These are phyloP conservation scores for Metarhizium humberi DNA, from an alignment of 2,329 filamentous ascomycete genomes.

Conservation along the genomic window DNA sequence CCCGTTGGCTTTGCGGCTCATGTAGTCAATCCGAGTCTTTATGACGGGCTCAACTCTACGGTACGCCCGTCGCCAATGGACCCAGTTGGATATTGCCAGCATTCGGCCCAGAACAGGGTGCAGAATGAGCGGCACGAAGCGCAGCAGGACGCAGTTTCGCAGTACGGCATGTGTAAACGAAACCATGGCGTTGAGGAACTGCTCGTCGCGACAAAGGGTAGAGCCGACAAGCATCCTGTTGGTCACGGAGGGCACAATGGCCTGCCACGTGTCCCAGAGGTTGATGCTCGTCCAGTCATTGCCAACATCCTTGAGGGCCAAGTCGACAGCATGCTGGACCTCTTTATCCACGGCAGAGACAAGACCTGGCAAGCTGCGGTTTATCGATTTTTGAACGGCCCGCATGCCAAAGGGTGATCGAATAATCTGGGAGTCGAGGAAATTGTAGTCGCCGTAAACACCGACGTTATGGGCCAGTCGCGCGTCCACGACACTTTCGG, in stretches of 20 bases:
- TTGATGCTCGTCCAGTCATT: conserved; percentile 29
- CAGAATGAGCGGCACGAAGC: conserved; percentile 35
- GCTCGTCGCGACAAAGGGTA: conserved; percentile 28
- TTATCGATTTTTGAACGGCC: conserved; percentile 34
- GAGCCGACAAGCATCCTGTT: conserved; percentile 33
- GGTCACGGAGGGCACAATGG: conserved; percentile 32
- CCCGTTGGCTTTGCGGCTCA: conserved; percentile 29
- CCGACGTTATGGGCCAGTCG: conserved; percentile 30
- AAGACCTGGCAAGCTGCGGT: conserved; percentile 26
- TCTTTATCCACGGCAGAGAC: conserved; percentile 33
- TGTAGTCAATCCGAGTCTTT: conserved; percentile 34
- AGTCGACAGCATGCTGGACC: conserved; percentile 25
- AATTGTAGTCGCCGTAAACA: conserved; percentile 31
- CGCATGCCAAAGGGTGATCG: conserved; percentile 28
- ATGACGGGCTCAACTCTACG: conserved; percentile 36
- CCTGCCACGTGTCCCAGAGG: conserved; percentile 34
- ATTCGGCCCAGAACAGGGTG: conserved; percentile 40
- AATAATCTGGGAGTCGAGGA: conserved; percentile 26
- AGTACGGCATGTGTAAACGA: conserved; percentile 41
- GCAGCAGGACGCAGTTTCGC: conserved; percentile 33
- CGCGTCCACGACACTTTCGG: conserved; percentile 32
- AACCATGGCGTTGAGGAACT: conserved; percentile 36
- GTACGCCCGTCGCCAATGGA: conserved; percentile 34
- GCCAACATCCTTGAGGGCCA: conserved; percentile 22
- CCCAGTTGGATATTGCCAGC: conserved; percentile 33